Base-by-base conservation (phyloP, 1,284 basidiomycete genomes). In the Schizopora paradoxa region DNA sequence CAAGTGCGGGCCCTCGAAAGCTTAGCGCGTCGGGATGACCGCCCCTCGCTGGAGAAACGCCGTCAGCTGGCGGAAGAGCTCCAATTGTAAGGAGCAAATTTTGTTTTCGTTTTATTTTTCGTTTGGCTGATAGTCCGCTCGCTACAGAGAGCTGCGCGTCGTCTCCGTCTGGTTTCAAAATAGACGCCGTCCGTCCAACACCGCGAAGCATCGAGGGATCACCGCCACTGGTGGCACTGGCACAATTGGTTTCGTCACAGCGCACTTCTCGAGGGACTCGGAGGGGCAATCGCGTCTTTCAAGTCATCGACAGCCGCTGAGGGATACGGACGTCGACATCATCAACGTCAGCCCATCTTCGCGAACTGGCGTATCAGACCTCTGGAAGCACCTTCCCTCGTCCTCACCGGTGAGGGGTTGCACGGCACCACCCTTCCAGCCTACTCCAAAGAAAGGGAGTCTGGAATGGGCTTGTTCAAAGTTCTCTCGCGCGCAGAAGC, bases 381-480 rank as follows among this genome's bases (percentile, higher is more conserved):
- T 56, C 38, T 60, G 59, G 58, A 53, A 54, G 19, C 41, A 52
- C 41, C 49, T 58, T 21, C 46, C 54, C 23, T 51, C 54, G 18
- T 56, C 58, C 8, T 53, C 59, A 10, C 36, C 43, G 13, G 41
- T 6, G 34, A 40, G 8, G 22, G 33, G 5, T 19, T 34, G n/a
- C 42, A 31, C 27, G 27, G 38, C 22, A 19, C 16, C 13, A 26
- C 45, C 3, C 7, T 41, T 14, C 23, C 19, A 14, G 13, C 10
- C n/a, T 6, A 2, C 25, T 10, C 8, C 33, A 6, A 41, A 34
- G 32, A 5, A 10, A 18, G 14, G 13, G 4, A 27, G n/a, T 18
- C 61, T 73, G n/a, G 72, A 73, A 48, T 73, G 71, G 72, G 72
- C 72, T 8, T 73, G 72, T 50, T 62, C 68, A 66, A 16, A 61